Conservation (phyloP, 2,329 filamentous ascomycete genomes). For the Cercospora citrullina region DNA sequence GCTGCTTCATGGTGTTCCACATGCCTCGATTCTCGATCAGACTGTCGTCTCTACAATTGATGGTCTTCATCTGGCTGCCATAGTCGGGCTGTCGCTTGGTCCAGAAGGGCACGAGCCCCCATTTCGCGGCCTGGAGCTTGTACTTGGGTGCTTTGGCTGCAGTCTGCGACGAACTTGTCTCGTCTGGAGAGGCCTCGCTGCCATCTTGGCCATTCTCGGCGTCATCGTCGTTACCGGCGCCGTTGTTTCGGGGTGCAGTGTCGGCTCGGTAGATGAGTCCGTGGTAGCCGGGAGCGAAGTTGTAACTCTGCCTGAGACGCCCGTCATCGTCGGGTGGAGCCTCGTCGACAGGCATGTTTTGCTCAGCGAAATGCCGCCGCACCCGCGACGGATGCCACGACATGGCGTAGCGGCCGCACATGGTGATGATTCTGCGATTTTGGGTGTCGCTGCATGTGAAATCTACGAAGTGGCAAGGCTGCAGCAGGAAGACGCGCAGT, state of each 20-base stretch:
- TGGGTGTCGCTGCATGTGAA: neutral
- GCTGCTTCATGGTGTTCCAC: constrained; percentile 89
- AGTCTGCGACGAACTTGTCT: constrained; percentile 24
- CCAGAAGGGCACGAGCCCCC: constrained; percentile 94
- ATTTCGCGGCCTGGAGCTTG: constrained; percentile 90
- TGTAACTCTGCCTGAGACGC: constrained; percentile 73
- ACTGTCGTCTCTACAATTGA: constrained; percentile 93
- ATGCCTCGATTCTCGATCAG: constrained; percentile 73
- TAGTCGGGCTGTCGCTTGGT: constrained; percentile 82
- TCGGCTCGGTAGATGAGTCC: constrained; percentile 85
- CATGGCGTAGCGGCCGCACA: constrained; percentile 70
- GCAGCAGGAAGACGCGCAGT: constrained; percentile 8
- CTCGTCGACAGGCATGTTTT: constrained; percentile 69
- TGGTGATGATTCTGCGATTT: constrained; percentile 36
- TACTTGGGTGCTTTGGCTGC: constrained; percentile 57
- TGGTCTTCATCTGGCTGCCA: constrained; percentile 76
- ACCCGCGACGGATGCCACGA: constrained; percentile 67
- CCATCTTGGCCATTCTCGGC: constrained; percentile 30
- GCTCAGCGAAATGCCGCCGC: constrained; percentile 68
- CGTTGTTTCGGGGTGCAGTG: constrained; percentile 61
- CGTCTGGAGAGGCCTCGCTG: constrained; percentile 31
- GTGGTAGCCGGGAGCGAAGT: constrained; percentile 85
- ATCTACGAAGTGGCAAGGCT: neutral
- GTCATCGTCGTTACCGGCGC: constrained; percentile 32
- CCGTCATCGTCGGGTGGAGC: constrained; percentile 76